Evolutionary conservation across 2,329 filamentous ascomycete genomes (phyloP).

Genomic region (Colletotrichum tamarilloi): DNA sequence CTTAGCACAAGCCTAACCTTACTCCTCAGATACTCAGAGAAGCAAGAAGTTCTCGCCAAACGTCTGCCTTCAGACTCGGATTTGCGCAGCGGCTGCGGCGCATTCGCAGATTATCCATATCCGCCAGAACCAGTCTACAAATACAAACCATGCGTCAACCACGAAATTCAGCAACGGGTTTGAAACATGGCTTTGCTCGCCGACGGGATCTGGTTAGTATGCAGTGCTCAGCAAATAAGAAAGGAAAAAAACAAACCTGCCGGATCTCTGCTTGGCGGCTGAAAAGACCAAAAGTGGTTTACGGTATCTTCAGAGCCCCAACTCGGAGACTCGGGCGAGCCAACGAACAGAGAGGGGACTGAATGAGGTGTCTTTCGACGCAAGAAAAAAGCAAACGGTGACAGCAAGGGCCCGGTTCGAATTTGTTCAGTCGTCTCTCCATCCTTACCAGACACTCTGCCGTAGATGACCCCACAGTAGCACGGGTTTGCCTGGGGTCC

Average conservation of each 20-base stretch:
- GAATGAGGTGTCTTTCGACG: neutral
- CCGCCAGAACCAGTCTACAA: neutral
- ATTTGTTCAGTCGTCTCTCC: constrained; percentile 1
- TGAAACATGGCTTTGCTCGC: neutral
- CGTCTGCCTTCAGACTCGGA: neutral
- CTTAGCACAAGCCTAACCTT: no score
- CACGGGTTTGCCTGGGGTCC: constrained; percentile 1
- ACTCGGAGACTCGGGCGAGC: neutral
- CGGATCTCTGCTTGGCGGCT: neutral
- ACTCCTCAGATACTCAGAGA: neutral
- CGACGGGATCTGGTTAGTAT: constrained; percentile 14
- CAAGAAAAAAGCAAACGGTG: constrained; percentile 4
- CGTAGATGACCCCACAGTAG: neutral
- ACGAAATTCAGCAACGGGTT: neutral
- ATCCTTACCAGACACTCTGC: neutral
- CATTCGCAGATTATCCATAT: neutral
- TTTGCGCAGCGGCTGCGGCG: neutral
- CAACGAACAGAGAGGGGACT: neutral
- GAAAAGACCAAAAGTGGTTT: neutral
- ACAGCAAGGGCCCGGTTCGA: constrained; percentile 21
- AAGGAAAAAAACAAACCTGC: neutral
- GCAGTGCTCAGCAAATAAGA: neutral
- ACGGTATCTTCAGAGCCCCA: neutral
- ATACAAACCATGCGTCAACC: neutral
- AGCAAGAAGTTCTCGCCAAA: neutral